Evolutionary conservation across 805 yeast genomes (phyloP).

Genomic region (Grigorovia yakushimaensis): DNA sequence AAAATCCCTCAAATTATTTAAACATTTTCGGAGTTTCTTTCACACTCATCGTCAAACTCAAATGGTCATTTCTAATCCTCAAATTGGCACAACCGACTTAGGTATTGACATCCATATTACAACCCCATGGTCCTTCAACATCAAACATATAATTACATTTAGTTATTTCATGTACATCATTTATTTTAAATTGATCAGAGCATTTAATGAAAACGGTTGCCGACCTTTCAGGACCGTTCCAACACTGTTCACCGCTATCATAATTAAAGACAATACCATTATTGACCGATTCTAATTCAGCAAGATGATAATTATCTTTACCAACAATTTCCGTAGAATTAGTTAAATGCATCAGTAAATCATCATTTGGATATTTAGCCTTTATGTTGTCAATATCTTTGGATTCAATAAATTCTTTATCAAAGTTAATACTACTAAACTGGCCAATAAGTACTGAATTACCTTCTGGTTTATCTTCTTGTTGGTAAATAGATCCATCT

Average conservation of each 20-base stretch:
- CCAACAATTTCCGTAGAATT: slow-evolving; percentile 15
- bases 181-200: slow-evolving; percentile 39
- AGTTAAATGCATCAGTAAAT: slow-evolving; percentile 13
- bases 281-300: slow-evolving; percentile 25
- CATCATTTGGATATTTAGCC: slow-evolving; percentile 14
- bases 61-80: too few species aligned
- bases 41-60: too few species aligned
- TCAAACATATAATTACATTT: slow-evolving; percentile 68
- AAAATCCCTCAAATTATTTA: too few species aligned
- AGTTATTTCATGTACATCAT: slow-evolving; percentile 75
- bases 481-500: slow-evolving; percentile 16
- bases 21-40: too few species aligned
- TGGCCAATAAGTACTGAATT: slow-evolving; percentile 21
- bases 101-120: too few species aligned
- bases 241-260: slow-evolving; percentile 66
- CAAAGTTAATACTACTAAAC: slow-evolving; percentile 8
- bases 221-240: slow-evolving; percentile 87
- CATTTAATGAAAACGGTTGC: slow-evolving; percentile 59
- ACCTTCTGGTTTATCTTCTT: slow-evolving; percentile 14
- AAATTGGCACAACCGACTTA: too few species aligned
- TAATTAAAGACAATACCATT: slow-evolving; percentile 34
- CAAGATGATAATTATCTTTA: slow-evolving; percentile 13
- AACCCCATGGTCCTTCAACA: slow-evolving; percentile 35
- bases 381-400: slow-evolving; percentile 18
- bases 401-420: slow-evolving; percentile 9